Base-by-base conservation (phyloP, 2,329 filamentous ascomycete genomes). In the Aphanocladium album region DNA sequence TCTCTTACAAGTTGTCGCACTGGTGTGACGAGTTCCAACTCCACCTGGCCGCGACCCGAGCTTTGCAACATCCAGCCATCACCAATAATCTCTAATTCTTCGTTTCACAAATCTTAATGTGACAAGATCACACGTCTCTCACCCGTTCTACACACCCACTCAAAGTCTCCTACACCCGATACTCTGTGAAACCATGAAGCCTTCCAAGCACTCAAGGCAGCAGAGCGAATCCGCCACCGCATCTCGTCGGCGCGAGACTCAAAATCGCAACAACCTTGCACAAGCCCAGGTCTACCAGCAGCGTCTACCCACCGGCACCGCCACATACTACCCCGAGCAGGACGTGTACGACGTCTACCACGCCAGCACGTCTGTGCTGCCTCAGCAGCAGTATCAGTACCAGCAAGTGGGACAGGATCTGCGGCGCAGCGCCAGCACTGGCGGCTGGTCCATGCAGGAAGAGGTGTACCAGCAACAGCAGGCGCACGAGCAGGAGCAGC, bases 341-440 rank as follows among this genome's bases (percentile, higher is more conserved):
- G 57, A 53, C 11, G 57, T 60, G 5, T 60, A 60, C 21, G 57
- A 59, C 2, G 57, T 47, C 14, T 60, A 53, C 49, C 27, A 47
- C 16, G 39, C 57, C 37, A 47, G 45, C 23, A 41, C 49, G 9
- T 9, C 33, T n/a, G 49, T 53, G 14, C 25, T 43, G 14, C 46
- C 56, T 8, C 56, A 59, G 47, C 47, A 59, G 14, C 25, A 33
- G 9, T 58, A 47, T 33, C 35, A 51, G 6, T 45, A 46, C 16
- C 52, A 43, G 45, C 35, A 30, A 7, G 23, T 33, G 12, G 46
- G 51, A 17, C 47, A 58, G 25, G n/a, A 51, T 12, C 23, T 50
- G 30, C 55, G 45, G n/a, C 56, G 55, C 55, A 57, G 55, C 45
- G 33, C 45, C 46, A 57, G 45, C 33, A 49, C 54, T 14, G 21